Percentiles rank a stretch among this genome's conserved stretches.
These are phyloP conservation scores for Vigna mungo DNA, from an alignment of 306 rosid genomes.

Conservation along the genomic window DNA sequence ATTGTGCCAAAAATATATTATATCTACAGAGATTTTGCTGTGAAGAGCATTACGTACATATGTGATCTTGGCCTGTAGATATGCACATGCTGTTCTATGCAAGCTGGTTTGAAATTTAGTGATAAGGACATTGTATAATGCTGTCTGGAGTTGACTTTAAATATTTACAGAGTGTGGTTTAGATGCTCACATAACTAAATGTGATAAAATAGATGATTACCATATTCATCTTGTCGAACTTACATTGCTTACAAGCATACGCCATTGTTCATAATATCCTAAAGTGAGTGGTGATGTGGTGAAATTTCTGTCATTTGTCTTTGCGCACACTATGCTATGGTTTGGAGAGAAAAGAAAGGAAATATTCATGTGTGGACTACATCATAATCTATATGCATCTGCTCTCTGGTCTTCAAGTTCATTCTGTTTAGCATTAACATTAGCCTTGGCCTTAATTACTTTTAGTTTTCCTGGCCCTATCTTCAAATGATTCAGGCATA, in stretches of 20 bases:
- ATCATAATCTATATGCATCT: conserved; percentile 4
- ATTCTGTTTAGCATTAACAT: not conserved
- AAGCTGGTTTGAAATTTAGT: not conserved
- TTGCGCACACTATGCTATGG: not conserved
- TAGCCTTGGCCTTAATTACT: not conserved
- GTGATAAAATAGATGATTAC: not conserved
- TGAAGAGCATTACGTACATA: not conserved
- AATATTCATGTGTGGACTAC: conserved; percentile 4
- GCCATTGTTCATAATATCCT: conserved; percentile 2
- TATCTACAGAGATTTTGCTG: not conserved
- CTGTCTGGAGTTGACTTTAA: conserved; percentile 4
- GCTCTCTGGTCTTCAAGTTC: not conserved
- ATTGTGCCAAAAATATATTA: not conserved
- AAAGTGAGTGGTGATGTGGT: not conserved
- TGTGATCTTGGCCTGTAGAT: not conserved
- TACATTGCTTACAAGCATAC: not conserved
- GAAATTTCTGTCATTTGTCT: not conserved
- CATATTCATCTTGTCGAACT: not conserved
- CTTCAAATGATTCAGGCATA: not conserved
- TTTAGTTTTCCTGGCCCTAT: conserved; percentile 14
- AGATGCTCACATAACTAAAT: not conserved
- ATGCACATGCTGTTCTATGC: not conserved
- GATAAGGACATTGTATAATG: not conserved
- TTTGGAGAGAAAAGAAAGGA: not conserved
- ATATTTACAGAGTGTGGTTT: not conserved